Conservation (phyloP, 179 eudicot genomes). For the Silene coronaria region DNA sequence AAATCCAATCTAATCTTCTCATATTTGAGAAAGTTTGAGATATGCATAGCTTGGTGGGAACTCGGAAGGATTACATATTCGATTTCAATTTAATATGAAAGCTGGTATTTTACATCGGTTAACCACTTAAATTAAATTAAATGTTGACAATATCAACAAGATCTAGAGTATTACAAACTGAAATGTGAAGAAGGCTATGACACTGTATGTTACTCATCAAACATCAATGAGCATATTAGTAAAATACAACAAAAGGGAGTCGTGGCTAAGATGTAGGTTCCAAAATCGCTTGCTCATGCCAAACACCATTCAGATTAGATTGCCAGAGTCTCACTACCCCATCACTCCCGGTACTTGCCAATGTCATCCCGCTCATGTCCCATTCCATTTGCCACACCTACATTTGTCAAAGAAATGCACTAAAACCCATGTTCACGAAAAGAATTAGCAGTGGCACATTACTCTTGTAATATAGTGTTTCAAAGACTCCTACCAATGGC, state of each 20-base stretch:
- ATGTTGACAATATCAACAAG: no score
- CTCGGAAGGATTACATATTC: no score
- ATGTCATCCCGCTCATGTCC: conserved; percentile 99
- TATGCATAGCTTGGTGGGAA: no score
- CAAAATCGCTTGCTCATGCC: conserved; percentile 79
- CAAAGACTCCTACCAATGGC: neutral
- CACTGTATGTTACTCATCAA: neutral
- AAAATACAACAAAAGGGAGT: conserved; percentile 2
- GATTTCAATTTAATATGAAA: no score
- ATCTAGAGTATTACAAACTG: no score
- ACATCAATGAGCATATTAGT: neutral
- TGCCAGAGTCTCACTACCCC: conserved; percentile 83
- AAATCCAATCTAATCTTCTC: no score
- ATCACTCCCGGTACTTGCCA: conserved; percentile 76
- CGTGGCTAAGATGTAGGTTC: conserved; percentile 30
- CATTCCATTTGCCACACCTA: conserved; percentile 99
- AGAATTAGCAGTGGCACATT: neutral
- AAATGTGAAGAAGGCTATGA: neutral
- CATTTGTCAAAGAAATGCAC: conserved; percentile 5
- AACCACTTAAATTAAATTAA: no score
- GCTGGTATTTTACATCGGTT: no score
- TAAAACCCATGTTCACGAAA: neutral
- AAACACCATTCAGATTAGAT: conserved; percentile 77
- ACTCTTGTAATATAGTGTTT: neutral
- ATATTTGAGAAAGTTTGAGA: no score